Conservation (phyloP, 345 rosid species). For the Ceriops decandra region DNA sequence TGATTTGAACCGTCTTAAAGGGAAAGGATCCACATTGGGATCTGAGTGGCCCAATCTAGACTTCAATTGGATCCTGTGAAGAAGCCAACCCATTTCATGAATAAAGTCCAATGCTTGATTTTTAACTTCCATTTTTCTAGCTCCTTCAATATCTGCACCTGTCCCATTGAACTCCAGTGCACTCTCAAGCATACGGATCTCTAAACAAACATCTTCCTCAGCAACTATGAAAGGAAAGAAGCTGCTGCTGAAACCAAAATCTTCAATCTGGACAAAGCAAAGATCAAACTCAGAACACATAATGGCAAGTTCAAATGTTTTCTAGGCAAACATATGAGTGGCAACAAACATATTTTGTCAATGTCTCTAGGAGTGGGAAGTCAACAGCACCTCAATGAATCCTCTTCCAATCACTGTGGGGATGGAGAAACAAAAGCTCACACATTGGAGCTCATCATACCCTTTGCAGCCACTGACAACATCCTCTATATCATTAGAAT, state of each 20-base stretch:
- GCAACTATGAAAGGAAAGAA: conserved; percentile 96
- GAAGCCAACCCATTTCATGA: conserved; percentile 97
- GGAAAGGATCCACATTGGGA: conserved; percentile 57
- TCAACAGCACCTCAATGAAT: conserved; percentile 74
- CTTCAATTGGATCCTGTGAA: conserved; percentile 70
- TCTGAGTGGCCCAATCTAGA: conserved; percentile 56
- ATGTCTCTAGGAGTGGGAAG: background rate
- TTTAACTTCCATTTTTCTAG: conserved; percentile 40
- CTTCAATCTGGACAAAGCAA: conserved; percentile 73
- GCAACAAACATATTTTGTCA: too few species aligned
- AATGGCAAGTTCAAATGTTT: background rate
- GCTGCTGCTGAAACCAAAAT: conserved; percentile 74
- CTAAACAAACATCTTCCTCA: conserved; percentile 77
- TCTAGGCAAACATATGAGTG: background rate
- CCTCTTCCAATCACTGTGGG: conserved; percentile 73
- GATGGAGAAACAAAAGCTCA: conserved; percentile 64
- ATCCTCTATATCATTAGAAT: conserved; percentile 41
- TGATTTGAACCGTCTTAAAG: conserved; percentile 78
- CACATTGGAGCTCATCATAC: conserved; percentile 52
- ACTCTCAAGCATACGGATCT: conserved; percentile 75
- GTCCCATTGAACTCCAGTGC: conserved; percentile 55
- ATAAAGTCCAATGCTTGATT: conserved; percentile 85
- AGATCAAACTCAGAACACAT: conserved; percentile 11
- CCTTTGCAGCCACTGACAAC: conserved; percentile 38
- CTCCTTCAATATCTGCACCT: conserved; percentile 35